A percentile compares a stretch with the other conserved stretches of the same genome.
Conservation (phyloP, 2,329 filamentous ascomycete species). For the Penicillium oxalicum region DNA sequence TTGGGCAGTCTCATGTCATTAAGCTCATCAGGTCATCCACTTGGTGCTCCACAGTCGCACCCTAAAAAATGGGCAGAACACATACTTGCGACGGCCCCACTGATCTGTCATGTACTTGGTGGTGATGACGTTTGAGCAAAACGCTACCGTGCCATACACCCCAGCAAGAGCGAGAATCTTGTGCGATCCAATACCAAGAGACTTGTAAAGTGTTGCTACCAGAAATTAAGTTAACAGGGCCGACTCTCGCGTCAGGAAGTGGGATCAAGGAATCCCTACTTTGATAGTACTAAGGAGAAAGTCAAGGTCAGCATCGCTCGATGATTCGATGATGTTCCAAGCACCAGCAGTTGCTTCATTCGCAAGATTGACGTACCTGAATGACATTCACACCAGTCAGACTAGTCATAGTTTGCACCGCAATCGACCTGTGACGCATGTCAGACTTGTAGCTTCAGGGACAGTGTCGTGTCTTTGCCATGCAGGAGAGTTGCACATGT, state of each 20-base stretch:
- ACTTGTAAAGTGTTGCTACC: slow-evolving; percentile 50
- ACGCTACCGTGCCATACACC: slow-evolving; percentile 51
- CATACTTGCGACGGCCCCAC: slow-evolving; percentile 53
- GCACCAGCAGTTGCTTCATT: no score
- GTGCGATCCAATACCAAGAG: slow-evolving; percentile 46
- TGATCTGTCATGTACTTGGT: slow-evolving; percentile 51
- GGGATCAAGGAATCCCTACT: slow-evolving; percentile 14
- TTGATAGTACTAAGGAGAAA: slow-evolving; percentile 25
- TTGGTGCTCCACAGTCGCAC: neutral
- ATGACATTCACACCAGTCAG: slow-evolving; percentile 55
- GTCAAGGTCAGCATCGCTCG: neutral
- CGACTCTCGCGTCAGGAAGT: no score
- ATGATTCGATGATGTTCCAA: no score
- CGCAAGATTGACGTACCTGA: slow-evolving; percentile 29
- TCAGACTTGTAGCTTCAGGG: neutral
- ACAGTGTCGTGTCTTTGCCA: neutral
- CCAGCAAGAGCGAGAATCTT: slow-evolving; percentile 50
- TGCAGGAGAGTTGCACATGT: neutral
- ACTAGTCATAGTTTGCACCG: slow-evolving; percentile 54
- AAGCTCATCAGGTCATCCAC: neutral
- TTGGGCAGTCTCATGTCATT: no score
- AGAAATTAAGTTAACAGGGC: slow-evolving; percentile 11
- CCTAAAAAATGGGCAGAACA: neutral
- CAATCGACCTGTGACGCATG: slow-evolving; percentile 38
- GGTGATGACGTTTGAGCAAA: slow-evolving; percentile 47